Base-by-base conservation (phyloP, 2,329 filamentous ascomycete species). In the Zymoseptoria passerinii region DNA sequence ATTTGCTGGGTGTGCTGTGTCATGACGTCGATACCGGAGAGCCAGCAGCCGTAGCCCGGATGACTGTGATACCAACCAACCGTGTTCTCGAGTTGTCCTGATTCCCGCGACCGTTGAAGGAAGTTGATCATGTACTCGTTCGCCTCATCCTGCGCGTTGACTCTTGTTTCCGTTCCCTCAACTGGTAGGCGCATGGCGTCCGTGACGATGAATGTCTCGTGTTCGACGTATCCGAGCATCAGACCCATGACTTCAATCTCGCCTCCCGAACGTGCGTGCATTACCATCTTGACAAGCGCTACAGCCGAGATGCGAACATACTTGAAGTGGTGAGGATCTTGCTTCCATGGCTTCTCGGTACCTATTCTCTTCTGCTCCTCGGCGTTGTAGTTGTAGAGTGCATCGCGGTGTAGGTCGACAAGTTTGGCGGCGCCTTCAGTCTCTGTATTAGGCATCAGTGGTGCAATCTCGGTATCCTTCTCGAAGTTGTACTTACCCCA, bases 61-160 rank as follows among this genome's bases (percentile, higher is more conserved):
- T 99, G 94, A 66, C 87, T 92, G 76, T 99, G 94, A 74, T 99
- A 99, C 94, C 94, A 99, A 18, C 94, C 94, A 16, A 99, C 88
- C 0, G 90, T 89, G 72, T 99, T 97, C 75, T 99, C 94, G 72
- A 87, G 79, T 57, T 92, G 78, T 72, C 90, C 82, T 78, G 89
- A 72, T 64, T 92, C 85, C 59, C 92, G 83, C 66, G 87, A 88
- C 2, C 86, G 78, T 66, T 87, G 80, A 28, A 95, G 81, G 71
- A 95, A 97, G 65, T 89, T 84, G 56, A 96, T 86, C 79, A 97
- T 90, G 77, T 97, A 99, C 77, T 97, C 94, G 77, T 97, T 95
- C 56, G 92, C 94, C 67, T 97, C 92, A 65, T 88, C 87, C 70
- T 96, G 91, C 0, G 94, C 94, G 73, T 99, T 99, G 67, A 99